A percentile compares a stretch with the other conserved stretches of the same genome.
These are phyloP conservation scores for Lactarius quietus DNA, from an alignment of 768 basidiomycete species.

Conservation along the genomic window DNA sequence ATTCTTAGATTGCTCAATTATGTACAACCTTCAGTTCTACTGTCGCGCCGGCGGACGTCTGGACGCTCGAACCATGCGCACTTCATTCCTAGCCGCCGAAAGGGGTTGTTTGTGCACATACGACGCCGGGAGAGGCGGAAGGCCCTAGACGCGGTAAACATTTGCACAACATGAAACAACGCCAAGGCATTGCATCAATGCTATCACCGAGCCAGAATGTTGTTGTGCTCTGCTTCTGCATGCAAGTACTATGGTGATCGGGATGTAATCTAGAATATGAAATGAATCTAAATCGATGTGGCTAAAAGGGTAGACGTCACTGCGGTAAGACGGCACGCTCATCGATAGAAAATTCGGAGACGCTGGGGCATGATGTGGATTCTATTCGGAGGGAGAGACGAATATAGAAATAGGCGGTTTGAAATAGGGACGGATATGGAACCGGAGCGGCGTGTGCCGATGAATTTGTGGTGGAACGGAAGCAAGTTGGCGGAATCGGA, in stretches of 20 bases:
- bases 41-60: background rate
- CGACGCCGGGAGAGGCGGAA: background rate
- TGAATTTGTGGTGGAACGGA: background rate
- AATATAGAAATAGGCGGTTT: background rate
- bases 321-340: background rate
- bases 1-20: background rate
- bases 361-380: background rate
- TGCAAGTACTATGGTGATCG: background rate
- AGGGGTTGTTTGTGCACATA: background rate
- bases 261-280: background rate
- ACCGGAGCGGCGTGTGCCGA: background rate
- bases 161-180: background rate
- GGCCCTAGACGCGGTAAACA: background rate
- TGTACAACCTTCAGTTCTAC: background rate
- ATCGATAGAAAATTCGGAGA: background rate
- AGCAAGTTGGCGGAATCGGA: background rate
- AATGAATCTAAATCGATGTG: background rate
- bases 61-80: background rate
- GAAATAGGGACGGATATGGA: background rate
- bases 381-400: background rate
- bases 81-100: background rate
- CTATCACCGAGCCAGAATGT: background rate
- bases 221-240: background rate
- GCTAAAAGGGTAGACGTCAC: constrained; percentile 1
- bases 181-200: background rate